Evolutionary conservation across 768 basidiomycete genomes (phyloP).

Genomic region (Collybiopsis luxurians): DNA sequence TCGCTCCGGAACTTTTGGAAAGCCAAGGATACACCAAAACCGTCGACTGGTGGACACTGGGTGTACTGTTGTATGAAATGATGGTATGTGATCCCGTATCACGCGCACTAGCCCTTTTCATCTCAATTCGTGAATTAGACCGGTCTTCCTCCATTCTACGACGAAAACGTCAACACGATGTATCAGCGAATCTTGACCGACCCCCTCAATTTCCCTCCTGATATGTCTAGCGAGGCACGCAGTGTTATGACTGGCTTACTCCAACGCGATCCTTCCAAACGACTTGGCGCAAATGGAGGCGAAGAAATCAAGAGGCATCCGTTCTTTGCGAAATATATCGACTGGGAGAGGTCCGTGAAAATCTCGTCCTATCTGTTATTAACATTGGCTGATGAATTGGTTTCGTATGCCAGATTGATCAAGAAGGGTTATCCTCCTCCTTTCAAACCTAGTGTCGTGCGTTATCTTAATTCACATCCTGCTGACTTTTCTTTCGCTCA

Average conservation of each 20-base stretch:
- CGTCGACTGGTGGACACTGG: constrained; percentile 99
- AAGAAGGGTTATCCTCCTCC: constrained; percentile 96
- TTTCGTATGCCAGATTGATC: constrained; percentile 69
- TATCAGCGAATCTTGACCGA: constrained; percentile 94
- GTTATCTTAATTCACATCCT: constrained; percentile 24
- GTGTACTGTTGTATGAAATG: constrained; percentile 96
- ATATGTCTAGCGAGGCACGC: constrained; percentile 84
- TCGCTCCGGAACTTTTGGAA: constrained; percentile 94
- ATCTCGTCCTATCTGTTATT: neutral
- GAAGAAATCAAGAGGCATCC: constrained; percentile 96
- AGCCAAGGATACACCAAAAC: constrained; percentile 98
- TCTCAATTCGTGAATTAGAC: constrained; percentile 53
- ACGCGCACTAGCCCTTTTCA: neutral
- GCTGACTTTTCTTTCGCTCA: constrained; percentile 1
- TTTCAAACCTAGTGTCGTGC: constrained; percentile 94
- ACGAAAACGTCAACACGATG: constrained; percentile 98
- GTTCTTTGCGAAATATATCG: constrained; percentile 92
- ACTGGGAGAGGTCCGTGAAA: constrained; percentile 71
- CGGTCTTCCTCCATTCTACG: constrained; percentile 97
- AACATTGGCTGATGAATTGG: neutral
- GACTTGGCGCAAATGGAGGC: constrained; percentile 90
- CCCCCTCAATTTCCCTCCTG: constrained; percentile 87
- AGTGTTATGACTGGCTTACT: constrained; percentile 87
- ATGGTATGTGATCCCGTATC: constrained; percentile 49
- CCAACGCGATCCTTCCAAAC: constrained; percentile 81